Evolutionary conservation across 2,329 filamentous ascomycete genomes (phyloP), one percentile per base, ranked within the genome.

Genomic region (Zalaria sp.): DNA sequence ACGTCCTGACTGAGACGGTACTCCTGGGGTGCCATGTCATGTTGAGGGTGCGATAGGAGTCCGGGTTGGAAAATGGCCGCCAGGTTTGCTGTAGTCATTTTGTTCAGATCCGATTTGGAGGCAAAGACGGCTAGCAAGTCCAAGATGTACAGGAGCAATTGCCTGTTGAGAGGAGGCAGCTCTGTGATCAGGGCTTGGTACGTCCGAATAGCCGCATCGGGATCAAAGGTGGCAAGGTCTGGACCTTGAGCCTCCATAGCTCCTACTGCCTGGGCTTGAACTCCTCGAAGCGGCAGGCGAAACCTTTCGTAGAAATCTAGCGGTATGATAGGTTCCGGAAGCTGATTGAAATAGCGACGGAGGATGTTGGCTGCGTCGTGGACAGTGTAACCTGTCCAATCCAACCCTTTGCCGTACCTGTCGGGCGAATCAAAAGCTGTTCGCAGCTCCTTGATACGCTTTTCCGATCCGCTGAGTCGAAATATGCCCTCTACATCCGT

Each of bases 341-440:
- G 73, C 57, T 94, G 85, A 61, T 96, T 96, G 47, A 98, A 78
- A 59, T 98, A 98, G 52, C 91, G 79, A 47, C 91, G 81, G 36
- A 98, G 73, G 46, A 98, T 89, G 57, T 96, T 98, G 54, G 91
- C 88, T 26, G 91, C 91, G 71, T 98, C 91, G 62, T 98, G 91
- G 35, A 98, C 91, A 0, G 91, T 98, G 60, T 94, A 98, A 37
- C 91, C 91, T 37, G 86, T 83, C 91, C 91, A 98, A 53, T 94
- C 84, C 26, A 98, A 72, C 10, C 91, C 91, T 64, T 98, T 98
- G 42, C 91, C 91, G 60, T 94, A 98, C 53, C 88, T 76, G 54
- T 93, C 86, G 34, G 91, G 91, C 0, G 89, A 93, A 62, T 96
- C 85, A 62, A 98, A 98, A 3, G 86, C 75, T 27, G 74, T 77